These are phyloP conservation scores for Botryobasidium botryosum DNA, from an alignment of 768 basidiomycete species.

Conservation along the genomic window DNA sequence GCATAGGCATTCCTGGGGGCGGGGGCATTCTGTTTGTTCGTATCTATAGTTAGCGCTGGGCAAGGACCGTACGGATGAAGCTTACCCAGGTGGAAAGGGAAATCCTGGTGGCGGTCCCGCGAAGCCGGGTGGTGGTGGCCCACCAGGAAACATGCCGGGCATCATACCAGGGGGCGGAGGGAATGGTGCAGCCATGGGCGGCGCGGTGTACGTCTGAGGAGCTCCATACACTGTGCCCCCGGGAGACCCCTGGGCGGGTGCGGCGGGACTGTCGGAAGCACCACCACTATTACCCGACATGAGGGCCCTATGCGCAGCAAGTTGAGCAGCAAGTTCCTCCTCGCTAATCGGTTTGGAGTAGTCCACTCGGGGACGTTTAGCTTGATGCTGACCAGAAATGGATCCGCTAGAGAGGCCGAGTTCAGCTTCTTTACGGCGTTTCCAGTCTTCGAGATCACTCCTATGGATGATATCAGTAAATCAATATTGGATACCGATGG, in stretches of 20 bases:
- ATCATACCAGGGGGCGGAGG: slow-evolving; percentile 25
- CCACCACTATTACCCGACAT: no score
- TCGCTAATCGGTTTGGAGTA: slow-evolving; percentile 69
- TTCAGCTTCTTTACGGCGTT: slow-evolving; percentile 87
- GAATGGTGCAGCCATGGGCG: slow-evolving; percentile 22
- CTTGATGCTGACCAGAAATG: slow-evolving; percentile 62
- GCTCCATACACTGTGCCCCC: slow-evolving; percentile 49
- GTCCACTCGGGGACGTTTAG: slow-evolving; percentile 58
- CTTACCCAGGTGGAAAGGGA: slow-evolving; percentile 9
- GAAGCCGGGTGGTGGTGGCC: slow-evolving; percentile 32
- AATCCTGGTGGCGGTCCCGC: slow-evolving; percentile 21
- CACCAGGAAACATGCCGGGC: slow-evolving; percentile 29
- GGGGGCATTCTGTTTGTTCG: slow-evolving; percentile 12
- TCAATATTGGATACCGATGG: not conserved
- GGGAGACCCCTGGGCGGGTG: slow-evolving; percentile 20
- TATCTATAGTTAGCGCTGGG: not conserved
- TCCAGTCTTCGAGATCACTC: slow-evolving; percentile 80
- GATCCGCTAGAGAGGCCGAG: slow-evolving; percentile 69
- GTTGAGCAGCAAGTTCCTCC: slow-evolving; percentile 67
- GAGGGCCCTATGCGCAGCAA: slow-evolving; percentile 78
- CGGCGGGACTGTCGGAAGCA: slow-evolving; percentile 24
- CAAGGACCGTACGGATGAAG: slow-evolving; percentile 21
- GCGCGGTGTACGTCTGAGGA: slow-evolving; percentile 46
- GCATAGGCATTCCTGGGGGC: slow-evolving; percentile 16
- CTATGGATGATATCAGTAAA: not conserved